phyloP scores from a whole-genome alignment of 2,329 filamentous ascomycete species.

The Fusarium armeniacum region DNA sequence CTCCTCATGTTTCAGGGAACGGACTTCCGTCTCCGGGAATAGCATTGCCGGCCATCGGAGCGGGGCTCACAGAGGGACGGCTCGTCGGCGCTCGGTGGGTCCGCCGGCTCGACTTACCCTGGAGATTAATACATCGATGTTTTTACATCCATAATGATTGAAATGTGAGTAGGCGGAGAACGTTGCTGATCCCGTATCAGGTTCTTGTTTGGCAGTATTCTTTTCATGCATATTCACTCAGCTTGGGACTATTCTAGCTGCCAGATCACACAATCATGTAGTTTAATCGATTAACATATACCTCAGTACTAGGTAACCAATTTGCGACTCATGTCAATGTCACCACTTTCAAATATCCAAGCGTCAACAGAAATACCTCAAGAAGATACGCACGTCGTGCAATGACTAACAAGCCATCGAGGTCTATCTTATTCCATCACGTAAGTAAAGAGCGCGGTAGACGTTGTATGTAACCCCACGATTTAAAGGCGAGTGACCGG shows the following conservation, averaged over 20 bases:
- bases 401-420: not conserved
- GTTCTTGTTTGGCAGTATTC: not conserved
- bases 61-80: slow-evolving; percentile 20
- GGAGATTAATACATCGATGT: slow-evolving; percentile 1
- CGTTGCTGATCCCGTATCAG: not conserved
- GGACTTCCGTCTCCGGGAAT: slow-evolving; percentile 34
- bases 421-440: not conserved
- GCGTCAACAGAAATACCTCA: not conserved
- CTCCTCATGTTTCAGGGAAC: slow-evolving; percentile 8
- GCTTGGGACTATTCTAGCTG: too few relatives aligned
- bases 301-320: not conserved
- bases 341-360: not conserved
- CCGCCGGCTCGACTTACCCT: slow-evolving; percentile 25
- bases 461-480: slow-evolving; percentile 2
- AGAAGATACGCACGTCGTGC: not conserved
- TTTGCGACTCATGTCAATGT: not conserved
- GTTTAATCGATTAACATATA: too few relatives aligned
- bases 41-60: slow-evolving; percentile 44
- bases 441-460: slow-evolving; percentile 25
- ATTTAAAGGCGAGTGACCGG: slow-evolving; percentile 21
- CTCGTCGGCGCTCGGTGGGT: slow-evolving; percentile 23
- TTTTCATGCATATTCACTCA: rapidly evolving
- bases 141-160: not conserved
- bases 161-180: not conserved
- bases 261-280: too few relatives aligned